phyloP scores from a whole-genome alignment of 257 asterid species.

The Plantago elongata region DNA sequence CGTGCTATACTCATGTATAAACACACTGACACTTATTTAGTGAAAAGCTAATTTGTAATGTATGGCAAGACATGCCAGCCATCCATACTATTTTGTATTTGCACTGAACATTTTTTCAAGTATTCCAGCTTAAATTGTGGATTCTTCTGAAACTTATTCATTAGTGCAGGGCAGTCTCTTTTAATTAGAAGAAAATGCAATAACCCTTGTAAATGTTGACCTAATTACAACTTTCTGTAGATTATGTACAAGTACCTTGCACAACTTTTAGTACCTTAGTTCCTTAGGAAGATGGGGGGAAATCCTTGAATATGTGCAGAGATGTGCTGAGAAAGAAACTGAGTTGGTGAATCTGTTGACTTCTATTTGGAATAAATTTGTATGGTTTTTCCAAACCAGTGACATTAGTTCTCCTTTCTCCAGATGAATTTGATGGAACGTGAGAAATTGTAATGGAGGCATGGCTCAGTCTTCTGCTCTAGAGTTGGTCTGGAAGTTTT shows the following conservation, averaged over 20 bases:
- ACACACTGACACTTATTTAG: slow-evolving; percentile 20
- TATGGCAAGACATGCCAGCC: slow-evolving; percentile 11
- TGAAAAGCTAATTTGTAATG: slow-evolving; percentile 16
- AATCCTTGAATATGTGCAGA: background rate
- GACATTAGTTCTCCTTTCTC: slow-evolving; percentile 70
- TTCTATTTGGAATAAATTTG: slow-evolving; percentile 22
- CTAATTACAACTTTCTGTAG: no score
- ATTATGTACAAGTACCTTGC: background rate
- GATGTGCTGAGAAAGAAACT: slow-evolving; percentile 10
- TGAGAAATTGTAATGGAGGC: slow-evolving; percentile 51
- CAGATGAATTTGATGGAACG: slow-evolving; percentile 95
- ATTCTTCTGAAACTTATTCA: background rate
- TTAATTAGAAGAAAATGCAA: no score
- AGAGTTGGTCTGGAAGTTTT: slow-evolving; percentile 33
- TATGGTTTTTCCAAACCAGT: slow-evolving; percentile 46
- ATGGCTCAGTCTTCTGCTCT: slow-evolving; percentile 52
- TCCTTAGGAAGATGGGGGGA: background rate
- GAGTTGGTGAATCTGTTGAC: background rate
- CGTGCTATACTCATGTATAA: slow-evolving; percentile 32
- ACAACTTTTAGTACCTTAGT: background rate
- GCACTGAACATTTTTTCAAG: background rate
- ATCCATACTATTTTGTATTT: background rate
- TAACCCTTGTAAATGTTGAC: no score
- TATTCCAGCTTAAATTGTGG: no score
- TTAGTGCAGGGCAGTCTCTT: background rate